A percentile compares a stretch with the other conserved stretches of the same genome.
Conservation (phyloP, 2,329 filamentous ascomycete species). For the Coniochaeta sp. region DNA sequence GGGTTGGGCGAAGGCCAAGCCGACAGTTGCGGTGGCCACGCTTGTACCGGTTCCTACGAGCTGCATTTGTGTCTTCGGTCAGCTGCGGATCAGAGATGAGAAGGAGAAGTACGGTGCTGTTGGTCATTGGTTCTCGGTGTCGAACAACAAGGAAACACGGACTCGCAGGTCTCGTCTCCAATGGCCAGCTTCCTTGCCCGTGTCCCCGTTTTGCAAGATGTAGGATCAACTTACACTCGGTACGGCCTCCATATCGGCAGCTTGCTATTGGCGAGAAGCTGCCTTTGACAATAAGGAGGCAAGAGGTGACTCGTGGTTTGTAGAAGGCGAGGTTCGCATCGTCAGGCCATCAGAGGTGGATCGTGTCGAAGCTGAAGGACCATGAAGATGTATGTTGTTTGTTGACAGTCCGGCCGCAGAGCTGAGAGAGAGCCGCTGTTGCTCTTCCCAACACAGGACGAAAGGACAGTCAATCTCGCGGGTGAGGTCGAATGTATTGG, state of each 20-base stretch:
- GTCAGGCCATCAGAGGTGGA: constrained; percentile 24
- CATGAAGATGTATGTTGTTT: not conserved
- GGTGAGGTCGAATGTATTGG: not conserved
- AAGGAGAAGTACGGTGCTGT: not conserved
- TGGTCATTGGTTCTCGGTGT: no score
- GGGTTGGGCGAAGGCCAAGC: constrained; percentile 52
- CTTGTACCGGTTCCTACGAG: constrained; percentile 56
- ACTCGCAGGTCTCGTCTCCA: not conserved
- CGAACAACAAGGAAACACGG: not conserved
- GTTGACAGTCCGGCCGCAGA: not conserved
- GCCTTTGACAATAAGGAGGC: constrained; percentile 21
- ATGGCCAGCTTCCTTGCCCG: not conserved
- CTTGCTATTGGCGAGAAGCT: constrained; percentile 20
- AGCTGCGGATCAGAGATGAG: not conserved
- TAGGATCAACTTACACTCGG: constrained; percentile 35
- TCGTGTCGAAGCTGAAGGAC: not conserved
- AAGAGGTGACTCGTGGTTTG: constrained; percentile 23
- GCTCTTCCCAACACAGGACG: constrained; percentile 1
- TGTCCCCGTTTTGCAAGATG: not conserved
- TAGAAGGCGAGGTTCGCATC: constrained; percentile 27
- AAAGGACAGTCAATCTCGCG: not conserved
- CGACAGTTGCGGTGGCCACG: constrained; percentile 52
- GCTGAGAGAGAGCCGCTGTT: not conserved
- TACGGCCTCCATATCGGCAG: constrained; percentile 30
- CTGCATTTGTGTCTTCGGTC: constrained; percentile 32